Base-by-base conservation (phyloP, 2,329 filamentous ascomycete genomes). In the Lasiodiplodia hormozganensis region DNA sequence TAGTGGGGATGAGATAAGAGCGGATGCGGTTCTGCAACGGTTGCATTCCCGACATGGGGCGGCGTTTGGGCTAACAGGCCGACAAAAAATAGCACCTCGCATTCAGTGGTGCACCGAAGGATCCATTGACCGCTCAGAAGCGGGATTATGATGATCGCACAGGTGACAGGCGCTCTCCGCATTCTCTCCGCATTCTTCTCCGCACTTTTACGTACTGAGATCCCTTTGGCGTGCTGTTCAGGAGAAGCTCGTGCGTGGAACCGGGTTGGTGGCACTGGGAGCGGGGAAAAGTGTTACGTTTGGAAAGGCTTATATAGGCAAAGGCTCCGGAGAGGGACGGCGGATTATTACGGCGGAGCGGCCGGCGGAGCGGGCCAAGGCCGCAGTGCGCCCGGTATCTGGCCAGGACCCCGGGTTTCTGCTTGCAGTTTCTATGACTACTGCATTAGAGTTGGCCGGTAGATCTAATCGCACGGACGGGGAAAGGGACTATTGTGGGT, bases 131-230 rank as follows among this genome's bases (percentile, higher is more conserved):
- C 31, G 31, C 31, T 34, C 31, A 34, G 57, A 49, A 23, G 40
- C 10, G 38, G 38, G 57, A 25, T 62, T 40, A 18, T 49, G 21
- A 40, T 28, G 31, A 43, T 62, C 18, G 31, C 31, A 38, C 23
- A n/a, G 43, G 14, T 11, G 34, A 3, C 43, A 6, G 38, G 21
- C 18, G 18, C 18, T 21, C n/a, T 38, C 7, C 12, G 23, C 36
- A 21, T 11, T 36, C 31, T 52, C 60, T 64, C 60, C 60, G 60
- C 60, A 64, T 64, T 64, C 60, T 64, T 64, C 60, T 53, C 60
- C 60, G 60, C 60, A 53, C 52, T 64, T 43, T 64, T 64, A 64
- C 60, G 60, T 64, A 64, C 60, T 64, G 60, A 25, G 40, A 62
- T 51, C 58, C 18, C 58, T 16, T 38, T 47, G 38, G 36, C 57